A percentile compares a stretch with the other conserved stretches of the same genome.
These are phyloP conservation scores for Circinella minor DNA, from an alignment of 371 early-diverging fungal genomes.

Conservation along the genomic window DNA sequence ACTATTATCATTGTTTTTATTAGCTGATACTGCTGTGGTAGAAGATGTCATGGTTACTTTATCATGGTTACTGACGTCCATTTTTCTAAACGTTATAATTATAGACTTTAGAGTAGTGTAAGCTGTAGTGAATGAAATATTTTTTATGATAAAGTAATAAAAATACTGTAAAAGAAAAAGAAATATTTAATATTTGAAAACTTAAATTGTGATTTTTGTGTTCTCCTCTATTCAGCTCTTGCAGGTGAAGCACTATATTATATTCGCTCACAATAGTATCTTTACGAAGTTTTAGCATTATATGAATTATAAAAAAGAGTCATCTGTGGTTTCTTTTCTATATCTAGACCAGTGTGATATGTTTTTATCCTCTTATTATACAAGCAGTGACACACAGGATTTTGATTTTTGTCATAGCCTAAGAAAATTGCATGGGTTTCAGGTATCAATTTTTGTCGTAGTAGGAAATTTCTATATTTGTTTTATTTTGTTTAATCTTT, in stretches of 20 bases:
- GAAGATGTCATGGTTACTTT: no score
- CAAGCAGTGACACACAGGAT: no score
- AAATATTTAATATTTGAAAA: not conserved
- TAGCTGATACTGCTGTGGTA: not conserved
- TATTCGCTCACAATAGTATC: no score
- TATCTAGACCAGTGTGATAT: not conserved
- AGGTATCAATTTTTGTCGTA: not conserved
- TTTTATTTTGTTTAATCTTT: not conserved
- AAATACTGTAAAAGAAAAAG: not conserved
- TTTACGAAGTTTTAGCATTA: not conserved
- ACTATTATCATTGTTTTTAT: not conserved
- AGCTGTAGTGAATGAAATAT: not conserved
- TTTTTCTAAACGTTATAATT: no score
- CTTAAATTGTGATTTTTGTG: not conserved
- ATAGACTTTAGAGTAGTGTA: no score
- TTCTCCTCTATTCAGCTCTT: not conserved
- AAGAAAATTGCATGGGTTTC: constrained; percentile 10
- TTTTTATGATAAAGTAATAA: not conserved
- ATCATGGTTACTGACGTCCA: no score
- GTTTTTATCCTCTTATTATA: no score
- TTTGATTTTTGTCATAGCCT: not conserved
- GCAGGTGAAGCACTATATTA: not conserved
- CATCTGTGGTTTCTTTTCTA: not conserved
- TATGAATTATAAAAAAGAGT: not conserved
- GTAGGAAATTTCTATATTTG: not conserved